Evolutionary conservation across 108 stramenopile genomes (phyloP), one percentile per base, ranked within the genome.

Genomic region (Pseudonitzschia delicatissima): DNA sequence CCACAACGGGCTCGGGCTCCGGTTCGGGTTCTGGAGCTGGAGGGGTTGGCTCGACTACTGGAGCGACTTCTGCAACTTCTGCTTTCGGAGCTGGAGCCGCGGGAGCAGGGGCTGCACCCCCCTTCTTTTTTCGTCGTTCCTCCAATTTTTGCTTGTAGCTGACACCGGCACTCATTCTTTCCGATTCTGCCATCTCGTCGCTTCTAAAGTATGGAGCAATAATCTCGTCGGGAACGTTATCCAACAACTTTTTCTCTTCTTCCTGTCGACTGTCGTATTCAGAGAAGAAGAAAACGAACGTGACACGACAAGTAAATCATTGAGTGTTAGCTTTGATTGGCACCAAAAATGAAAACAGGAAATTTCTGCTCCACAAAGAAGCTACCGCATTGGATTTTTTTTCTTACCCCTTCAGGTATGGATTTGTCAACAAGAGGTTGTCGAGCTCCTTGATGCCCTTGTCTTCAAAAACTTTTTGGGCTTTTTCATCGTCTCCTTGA

Each of bases 391-490:
- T n/a, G n/a, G n/a, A n/a, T n/a, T n/a, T n/a, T n/a, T n/a, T n/a
- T n/a, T n/a, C 66, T 68, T 45, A 68, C 66, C 62, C 76, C 45
- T 78, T 73, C 26, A 87, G 67, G 70, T 91, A 85, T 12, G 90
- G 90, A 74, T 91, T 91, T n/a, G 74, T 62, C 3, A 49, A 27
- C 69, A 86, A 66, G 15, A 66, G 42, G 9, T 79, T 80, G 26
- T 66, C 63, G 28, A 93, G 75, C 18, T 63, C 34, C 57, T 73
- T 64, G 7, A 93, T 78, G 11, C 68, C 57, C 7, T 67, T 76
- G 73, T 93, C 87, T 1, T 57, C 71, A 70, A 90, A 87, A 3
- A 88, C 88, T n/a, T 63, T 42, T 60, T 93, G 74, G 26, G 88
- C 82, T 17, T 64, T 49, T 35, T 88, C 84, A 0, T 42, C 55